Evolutionary conservation across 441 rosid genomes (phyloP), one percentile per base, ranked within the genome.

Genomic region (Manihot esculenta): DNA sequence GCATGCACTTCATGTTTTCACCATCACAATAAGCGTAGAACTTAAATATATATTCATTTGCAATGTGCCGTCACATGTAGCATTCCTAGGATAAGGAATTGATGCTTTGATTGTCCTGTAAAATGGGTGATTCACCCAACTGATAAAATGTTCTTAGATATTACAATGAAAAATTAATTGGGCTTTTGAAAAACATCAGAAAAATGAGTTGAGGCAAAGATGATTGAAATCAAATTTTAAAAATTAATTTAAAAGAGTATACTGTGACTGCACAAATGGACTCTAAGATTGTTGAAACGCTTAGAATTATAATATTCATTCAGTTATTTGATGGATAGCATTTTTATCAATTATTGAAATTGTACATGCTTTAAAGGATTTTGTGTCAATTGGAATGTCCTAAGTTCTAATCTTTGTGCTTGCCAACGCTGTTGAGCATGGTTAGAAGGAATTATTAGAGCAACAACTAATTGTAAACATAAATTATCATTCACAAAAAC

Each of bases 271-370:
- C 9, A 9, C 42, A 38, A 38, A 38, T 38, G 42, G 8, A 7
- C 42, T 38, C 9, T 38, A 38, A 5, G 7, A 38, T 38, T 38
- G 42, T 38, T 38, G 42, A 38, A 38, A 38, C 42, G 7, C 42
- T 38, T 38, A 38, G 7, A 38, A 38, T 8, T 38, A 38, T 38
- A 56, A 56, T 13, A 5, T 56, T 33, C 35, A 26, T 56, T 24
- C 18, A 56, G n/a, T 24, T 56, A 21, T 56, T 26, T 56, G n/a
- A 56, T 54, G 58, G 60, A 56, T 58, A 12, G 62, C 20, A 30
- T 30, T 27, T 15, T 15, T 58, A 9, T 58, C 42, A 30, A 14
- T 7, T 38, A 0, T 17, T 58, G 38, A 56, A 26, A 56, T 24
- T 5, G 12, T 13, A 26, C 3, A 1, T 38, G 8, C 9, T 57